These are phyloP conservation scores for Pneumocystis carinii DNA, from an alignment of 1,139 yeast species.

Conservation along the genomic window DNA sequence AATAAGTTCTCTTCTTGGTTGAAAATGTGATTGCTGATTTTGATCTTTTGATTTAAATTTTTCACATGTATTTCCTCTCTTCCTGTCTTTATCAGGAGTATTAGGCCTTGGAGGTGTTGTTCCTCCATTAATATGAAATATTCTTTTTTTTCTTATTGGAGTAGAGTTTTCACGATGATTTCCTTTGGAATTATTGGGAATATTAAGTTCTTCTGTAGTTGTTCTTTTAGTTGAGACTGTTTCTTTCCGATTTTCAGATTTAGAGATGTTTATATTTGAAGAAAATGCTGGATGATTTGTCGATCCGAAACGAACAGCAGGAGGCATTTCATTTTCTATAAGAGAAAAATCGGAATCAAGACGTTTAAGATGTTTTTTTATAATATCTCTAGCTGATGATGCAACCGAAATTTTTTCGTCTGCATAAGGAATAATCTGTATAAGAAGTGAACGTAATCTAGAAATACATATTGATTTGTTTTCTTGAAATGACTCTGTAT, in stretches of 20 bases:
- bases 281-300: conserved; percentile 67
- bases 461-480: conserved; percentile 7
- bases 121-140: not conserved
- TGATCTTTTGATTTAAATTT: not conserved
- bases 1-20: not conserved
- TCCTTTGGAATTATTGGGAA: conserved; percentile 5
- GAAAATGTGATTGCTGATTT: not conserved
- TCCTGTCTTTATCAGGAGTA: not conserved
- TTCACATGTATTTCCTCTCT: not conserved
- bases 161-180: conserved; percentile 7
- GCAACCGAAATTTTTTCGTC: conserved; percentile 98
- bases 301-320: conserved; percentile 35
- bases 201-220: conserved; percentile 18
- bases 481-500: conserved; percentile 11
- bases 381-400: conserved; percentile 70
- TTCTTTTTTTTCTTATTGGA: conserved; percentile 5
- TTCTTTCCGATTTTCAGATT: conserved; percentile 76
- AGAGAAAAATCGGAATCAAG: conserved; percentile 66
- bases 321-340: conserved; percentile 47
- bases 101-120: not conserved
- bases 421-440: conserved; percentile 73
- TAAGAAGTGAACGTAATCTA: conserved; percentile 26
- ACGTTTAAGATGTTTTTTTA: conserved; percentile 52
- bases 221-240: conserved; percentile 83
- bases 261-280: conserved; percentile 51